Evolutionary conservation across 208 protist genomes (phyloP).

Genomic region (Phytomonas sp.): DNA sequence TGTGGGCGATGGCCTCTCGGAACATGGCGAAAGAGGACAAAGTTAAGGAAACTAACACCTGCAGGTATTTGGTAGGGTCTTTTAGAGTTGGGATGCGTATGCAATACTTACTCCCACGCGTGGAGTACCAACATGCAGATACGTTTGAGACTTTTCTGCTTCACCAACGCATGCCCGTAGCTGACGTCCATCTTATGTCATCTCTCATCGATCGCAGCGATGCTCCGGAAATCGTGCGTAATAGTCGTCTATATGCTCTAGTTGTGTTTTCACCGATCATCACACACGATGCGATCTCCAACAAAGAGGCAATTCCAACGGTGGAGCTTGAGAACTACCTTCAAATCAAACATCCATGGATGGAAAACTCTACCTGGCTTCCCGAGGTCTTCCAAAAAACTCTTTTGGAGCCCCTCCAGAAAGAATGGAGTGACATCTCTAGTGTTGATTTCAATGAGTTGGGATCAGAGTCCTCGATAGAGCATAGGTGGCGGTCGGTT

Average conservation of each 20-base stretch:
- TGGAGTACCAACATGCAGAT: neutral
- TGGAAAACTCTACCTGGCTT: slow-evolving; percentile 6
- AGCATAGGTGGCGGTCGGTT: neutral
- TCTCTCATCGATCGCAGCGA: neutral
- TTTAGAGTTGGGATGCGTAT: neutral
- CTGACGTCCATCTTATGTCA: neutral
- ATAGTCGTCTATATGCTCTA: neutral
- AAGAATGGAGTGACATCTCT: neutral
- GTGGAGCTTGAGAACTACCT: slow-evolving; percentile 2
- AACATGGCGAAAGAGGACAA: neutral
- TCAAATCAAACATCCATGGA: slow-evolving; percentile 7
- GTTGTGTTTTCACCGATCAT: neutral
- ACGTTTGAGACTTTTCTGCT: neutral
- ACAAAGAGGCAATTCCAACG: neutral
- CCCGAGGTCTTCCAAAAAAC: slow-evolving; percentile 3
- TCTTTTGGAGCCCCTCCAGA: slow-evolving; percentile 1
- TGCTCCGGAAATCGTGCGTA: neutral
- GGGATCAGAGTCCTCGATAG: neutral
- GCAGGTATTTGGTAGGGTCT: neutral
- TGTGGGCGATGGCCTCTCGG: neutral
- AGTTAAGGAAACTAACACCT: neutral
- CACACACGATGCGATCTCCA: neutral
- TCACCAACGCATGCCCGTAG: neutral
- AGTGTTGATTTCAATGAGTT: neutral
- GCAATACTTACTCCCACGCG: neutral